Percentiles rank a stretch among this genome's conserved stretches.
These are phyloP conservation scores for Takashimella koratensis DNA, from an alignment of 1,284 basidiomycete genomes.

Conservation along the genomic window DNA sequence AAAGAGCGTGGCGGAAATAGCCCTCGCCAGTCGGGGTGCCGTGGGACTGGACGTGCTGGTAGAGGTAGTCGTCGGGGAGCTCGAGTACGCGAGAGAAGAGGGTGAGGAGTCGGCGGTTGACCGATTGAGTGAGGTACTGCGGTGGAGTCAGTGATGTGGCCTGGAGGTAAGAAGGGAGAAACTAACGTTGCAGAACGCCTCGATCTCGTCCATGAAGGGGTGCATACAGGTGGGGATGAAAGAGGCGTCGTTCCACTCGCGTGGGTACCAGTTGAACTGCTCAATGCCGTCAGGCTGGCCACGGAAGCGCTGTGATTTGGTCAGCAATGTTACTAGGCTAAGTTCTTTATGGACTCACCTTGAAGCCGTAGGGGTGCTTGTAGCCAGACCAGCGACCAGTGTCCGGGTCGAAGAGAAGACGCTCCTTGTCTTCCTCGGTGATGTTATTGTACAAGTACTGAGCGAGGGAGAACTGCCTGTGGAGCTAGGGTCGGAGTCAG, in stretches of 20 bases:
- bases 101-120: conserved; percentile 48
- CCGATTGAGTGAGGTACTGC: conserved; percentile 26
- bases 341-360: conserved; percentile 7
- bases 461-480: conserved; percentile 36
- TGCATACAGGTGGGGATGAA: conserved; percentile 29
- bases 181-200: conserved; percentile 46
- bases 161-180: conserved; percentile 11
- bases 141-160: not conserved
- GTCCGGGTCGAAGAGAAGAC: conserved; percentile 31
- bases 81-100: conserved; percentile 50
- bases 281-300: conserved; percentile 48
- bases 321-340: not conserved
- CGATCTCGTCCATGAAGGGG: conserved; percentile 47
- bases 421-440: conserved; percentile 33
- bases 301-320: conserved; percentile 24
- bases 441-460: conserved; percentile 34
- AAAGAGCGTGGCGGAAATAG: conserved; percentile 50
- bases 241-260: conserved; percentile 28
- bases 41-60: conserved; percentile 48
- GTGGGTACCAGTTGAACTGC: conserved; percentile 50
- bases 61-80: conserved; percentile 49
- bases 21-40: conserved; percentile 47
- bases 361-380: conserved; percentile 51
- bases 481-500: conserved; percentile 20
- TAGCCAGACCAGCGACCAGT: conserved; percentile 44